Evolutionary conservation across 2,329 filamentous ascomycete genomes (phyloP).

Genomic region (Colletotrichum trifolii): DNA sequence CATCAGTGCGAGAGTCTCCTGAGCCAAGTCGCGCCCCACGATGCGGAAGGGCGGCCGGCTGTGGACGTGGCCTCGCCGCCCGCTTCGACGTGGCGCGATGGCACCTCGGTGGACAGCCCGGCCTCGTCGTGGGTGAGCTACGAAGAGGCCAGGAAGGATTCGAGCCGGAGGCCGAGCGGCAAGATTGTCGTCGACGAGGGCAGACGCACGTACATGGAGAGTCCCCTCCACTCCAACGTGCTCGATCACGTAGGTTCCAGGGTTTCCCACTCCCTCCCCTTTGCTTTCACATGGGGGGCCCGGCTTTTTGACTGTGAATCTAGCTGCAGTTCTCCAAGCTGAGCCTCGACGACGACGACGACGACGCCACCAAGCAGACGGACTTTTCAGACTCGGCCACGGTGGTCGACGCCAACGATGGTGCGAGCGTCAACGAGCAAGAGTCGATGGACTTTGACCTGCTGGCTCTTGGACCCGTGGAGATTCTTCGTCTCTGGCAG

Average conservation of each 20-base stretch:
- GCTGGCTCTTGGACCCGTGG: slow-evolving; percentile 14
- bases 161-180: slow-evolving; percentile 42
- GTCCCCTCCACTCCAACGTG: slow-evolving; percentile 62
- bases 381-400: slow-evolving; percentile 2
- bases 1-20: slow-evolving; percentile 27
- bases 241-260: slow-evolving; percentile 62
- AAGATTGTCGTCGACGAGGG: slow-evolving; percentile 67
- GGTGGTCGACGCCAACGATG: not conserved
- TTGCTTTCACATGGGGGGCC: not conserved
- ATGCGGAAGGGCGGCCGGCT: slow-evolving; percentile 9
- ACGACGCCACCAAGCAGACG: not conserved
- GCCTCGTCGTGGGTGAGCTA: slow-evolving; percentile 25
- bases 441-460: slow-evolving; percentile 27
- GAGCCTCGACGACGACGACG: slow-evolving; percentile 2
- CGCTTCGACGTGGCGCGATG: not conserved
- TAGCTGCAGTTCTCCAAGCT: slow-evolving; percentile 24
- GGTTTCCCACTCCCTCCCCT: not conserved
- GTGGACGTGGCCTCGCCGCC: slow-evolving; percentile 3
- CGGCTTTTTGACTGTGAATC: not conserved
- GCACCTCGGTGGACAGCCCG: slow-evolving; percentile 5
- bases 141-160: slow-evolving; percentile 21
- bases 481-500: slow-evolving; percentile 74
- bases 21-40: slow-evolving; percentile 25
- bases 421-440: not conserved
- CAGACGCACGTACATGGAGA: slow-evolving; percentile 67